Base-by-base conservation (phyloP, 768 basidiomycete species). In the Termitomyces sp. region DNA sequence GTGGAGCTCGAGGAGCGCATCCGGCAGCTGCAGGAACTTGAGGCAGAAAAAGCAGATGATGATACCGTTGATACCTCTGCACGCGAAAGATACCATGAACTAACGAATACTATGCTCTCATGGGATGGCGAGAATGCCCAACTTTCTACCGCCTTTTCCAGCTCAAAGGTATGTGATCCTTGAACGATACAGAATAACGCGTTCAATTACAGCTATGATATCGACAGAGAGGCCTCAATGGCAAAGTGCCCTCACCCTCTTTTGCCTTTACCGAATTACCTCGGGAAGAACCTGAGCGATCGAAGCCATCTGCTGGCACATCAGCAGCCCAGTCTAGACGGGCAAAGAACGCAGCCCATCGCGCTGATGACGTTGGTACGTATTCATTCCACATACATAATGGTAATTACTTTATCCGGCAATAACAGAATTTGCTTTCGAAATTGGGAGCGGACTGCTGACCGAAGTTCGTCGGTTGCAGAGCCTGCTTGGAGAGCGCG, bases 401-500 rank as follows among this genome's bases (percentile, higher is more conserved):
- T 60, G 50, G 8, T n/a, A 54, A 60, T 53, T 60, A 58, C 54
- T 55, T 52, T 50, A 62, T 58, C 35, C n/a, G 43, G n/a, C 33
- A 26, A 55, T 62, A 63, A 68, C 74, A 90, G 96, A 97, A 76
- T 98, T 98, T 65, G 96, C 96, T 41, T 95, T 97, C 65, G 96
- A 98, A 76, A 98, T 98, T 56, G 95, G 96, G 7, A 94, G 92
- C 62, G 90, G 90, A 13, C 77, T 98, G 51, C 78, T 98, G 32
- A 89, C 89, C 8, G 96, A 98, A 74, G 93, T 98, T 47, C 80
- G 95, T 46, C 81, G 96, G 43, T 78, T 98, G 41, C 96, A 98
- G 67, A 88, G 88, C 57, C 79, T 98, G 58, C 83, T 98, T 43
- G 89, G 83, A 16, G 96, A 98, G 72, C 84, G 93, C 54, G 95